Evolutionary conservation across 306 rosid species (phyloP).

Genomic region (Elaeagnus macrophylla): DNA sequence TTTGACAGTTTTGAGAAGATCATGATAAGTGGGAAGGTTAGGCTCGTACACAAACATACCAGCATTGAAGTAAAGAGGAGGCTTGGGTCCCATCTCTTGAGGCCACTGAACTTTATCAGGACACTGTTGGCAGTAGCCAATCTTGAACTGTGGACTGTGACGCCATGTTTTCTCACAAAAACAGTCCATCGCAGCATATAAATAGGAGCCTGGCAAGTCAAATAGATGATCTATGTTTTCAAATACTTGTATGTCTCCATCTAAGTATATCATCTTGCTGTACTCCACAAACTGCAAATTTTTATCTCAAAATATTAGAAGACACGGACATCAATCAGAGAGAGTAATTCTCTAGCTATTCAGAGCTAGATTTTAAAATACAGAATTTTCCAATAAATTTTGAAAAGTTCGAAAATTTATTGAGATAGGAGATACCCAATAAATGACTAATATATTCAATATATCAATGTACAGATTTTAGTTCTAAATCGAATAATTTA

Average conservation of each 20-base stretch:
- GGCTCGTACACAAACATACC: slow-evolving; percentile 65
- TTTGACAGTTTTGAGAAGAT: slow-evolving; percentile 38
- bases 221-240: slow-evolving; percentile 52
- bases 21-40: slow-evolving; percentile 25
- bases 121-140: slow-evolving; percentile 63
- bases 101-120: slow-evolving; percentile 53
- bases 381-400: no score
- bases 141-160: slow-evolving; percentile 34
- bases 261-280: slow-evolving; percentile 57
- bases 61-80: slow-evolving; percentile 56
- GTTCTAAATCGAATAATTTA: no score
- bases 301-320: no score
- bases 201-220: slow-evolving; percentile 33
- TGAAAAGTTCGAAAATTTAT: no score
- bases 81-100: slow-evolving; percentile 34
- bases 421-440: no score
- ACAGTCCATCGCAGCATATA: slow-evolving; percentile 61
- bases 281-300: slow-evolving; percentile 43
- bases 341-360: no score
- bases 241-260: slow-evolving; percentile 63
- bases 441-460: no score
- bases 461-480: no score
- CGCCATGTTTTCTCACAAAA: slow-evolving; percentile 64
- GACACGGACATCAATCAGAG: no score
- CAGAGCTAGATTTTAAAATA: no score